Evolutionary conservation across 169 alveolate species (phyloP).

Genomic region (Eimeria praecox): DNA sequence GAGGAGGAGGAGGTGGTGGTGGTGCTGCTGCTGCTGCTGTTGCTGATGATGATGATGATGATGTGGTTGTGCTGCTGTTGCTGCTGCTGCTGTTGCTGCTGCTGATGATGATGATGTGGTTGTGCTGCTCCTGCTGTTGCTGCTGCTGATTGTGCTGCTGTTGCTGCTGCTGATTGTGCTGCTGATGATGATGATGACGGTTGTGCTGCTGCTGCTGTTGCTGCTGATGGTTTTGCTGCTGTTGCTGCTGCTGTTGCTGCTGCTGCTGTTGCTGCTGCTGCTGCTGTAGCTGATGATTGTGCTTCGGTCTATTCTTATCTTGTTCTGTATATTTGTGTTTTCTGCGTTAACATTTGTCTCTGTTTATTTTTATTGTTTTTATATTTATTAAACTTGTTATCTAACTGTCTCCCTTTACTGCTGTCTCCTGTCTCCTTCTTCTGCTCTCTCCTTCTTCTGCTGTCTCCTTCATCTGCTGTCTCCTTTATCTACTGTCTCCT

Average conservation of each 20-base stretch:
- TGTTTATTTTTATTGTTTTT: not conserved
- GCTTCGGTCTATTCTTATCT: too few species aligned
- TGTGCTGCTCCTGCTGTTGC: not conserved
- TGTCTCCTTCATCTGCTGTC: too few species aligned
- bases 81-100: constrained; percentile 7
- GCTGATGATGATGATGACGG: too few species aligned
- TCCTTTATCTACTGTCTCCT: too few species aligned
- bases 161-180: not conserved
- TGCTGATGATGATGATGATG: not conserved
- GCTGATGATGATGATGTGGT: not conserved
- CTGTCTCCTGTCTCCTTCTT: too few species aligned
- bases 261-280: constrained; percentile 4
- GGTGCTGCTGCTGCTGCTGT: not conserved
- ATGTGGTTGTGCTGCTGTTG: constrained; percentile 12
- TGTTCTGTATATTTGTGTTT: too few species aligned
- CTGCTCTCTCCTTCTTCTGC: too few species aligned
- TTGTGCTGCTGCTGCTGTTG: not conserved
- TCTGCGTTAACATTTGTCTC: not conserved
- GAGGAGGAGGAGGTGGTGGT: too few species aligned
- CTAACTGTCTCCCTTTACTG: too few species aligned
- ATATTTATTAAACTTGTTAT: too few species aligned
- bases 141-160: not conserved
- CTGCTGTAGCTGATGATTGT: too few species aligned
- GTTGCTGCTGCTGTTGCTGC: not conserved
- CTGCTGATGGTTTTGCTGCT: not conserved